Base-by-base conservation (phyloP, 108 stramenopile genomes). In the Cyclostephanos tholiformis region DNA sequence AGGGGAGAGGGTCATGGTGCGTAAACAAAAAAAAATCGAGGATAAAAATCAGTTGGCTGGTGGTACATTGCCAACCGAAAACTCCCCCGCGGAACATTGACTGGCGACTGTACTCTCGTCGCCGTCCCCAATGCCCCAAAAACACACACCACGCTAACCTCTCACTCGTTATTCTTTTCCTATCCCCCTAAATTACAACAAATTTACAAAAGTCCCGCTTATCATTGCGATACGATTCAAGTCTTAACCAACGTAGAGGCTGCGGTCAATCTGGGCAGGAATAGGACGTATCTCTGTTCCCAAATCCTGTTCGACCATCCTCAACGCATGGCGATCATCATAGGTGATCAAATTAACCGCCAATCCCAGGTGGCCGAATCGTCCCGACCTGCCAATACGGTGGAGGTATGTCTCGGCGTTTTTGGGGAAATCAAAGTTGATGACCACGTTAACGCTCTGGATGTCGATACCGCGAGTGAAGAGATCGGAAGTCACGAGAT, bases 391-490 rank as follows among this genome's bases (percentile, higher is more conserved):
- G 29, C 99, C 99, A 60, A 99, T 98, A 20, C 99, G 94, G 79
- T 99, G 99, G 22, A 99, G 86, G 71, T 99, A 99, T 0, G 98
- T 98, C 78, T 99, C 98, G 7, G 93, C 86, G 74, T 96, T 97
- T 89, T 97, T 96, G 64, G 99, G 98, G 83, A 99, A 98, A 87
- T 99, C 98, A 76, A 98, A 99, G 91, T 97, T 96, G 74, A 97
- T 97, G 44, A 98, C 99, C 29, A 98, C 97, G 71, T 99, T 99
- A 17, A 99, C 99, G 76, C 93, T 92, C 85, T 98, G 96, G 69
- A 99, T 98, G 82, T 99, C 99, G 66, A 99, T 99, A 76, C 99
- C 99, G 50, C 99, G 91, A 6, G 97, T 97, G 73, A 99, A 99
- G 32, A 99, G 88, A 76, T 99, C 99, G 16, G 91, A 91, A 19